Evolutionary conservation across 2,329 filamentous ascomycete species (phyloP), one percentile per base, ranked within the genome.

Genomic region (Mycosphaerella arachidis): DNA sequence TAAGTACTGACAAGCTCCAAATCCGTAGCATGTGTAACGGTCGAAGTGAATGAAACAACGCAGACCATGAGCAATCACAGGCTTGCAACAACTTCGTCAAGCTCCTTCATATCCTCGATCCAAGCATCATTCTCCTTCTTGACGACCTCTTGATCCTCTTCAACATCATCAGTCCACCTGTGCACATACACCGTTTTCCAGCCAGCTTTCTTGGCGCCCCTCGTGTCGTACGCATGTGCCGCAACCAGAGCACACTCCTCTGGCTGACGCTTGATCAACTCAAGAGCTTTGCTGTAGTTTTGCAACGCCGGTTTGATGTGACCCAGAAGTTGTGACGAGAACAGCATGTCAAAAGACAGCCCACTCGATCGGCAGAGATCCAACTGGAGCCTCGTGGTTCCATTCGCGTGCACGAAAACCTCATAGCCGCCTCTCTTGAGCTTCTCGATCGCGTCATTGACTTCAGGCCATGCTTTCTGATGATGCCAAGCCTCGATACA

Each of bases 371-470:
- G 71, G 1, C 70, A 71, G 2, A 85, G 73, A 65, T 85, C 80
- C 2, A 85, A 76, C 63, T 84, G 82, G 0, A 84, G 72, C 16
- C 82, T 76, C 1, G 79, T 81, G 0, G 81, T 84, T 0, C 82
- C 82, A 58, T 85, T 85, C 6, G 81, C 82, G 52, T 79, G 76
- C 4, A 84, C 82, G 55, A 82, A 79, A 0, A 79, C 67, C 35
- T 71, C 70, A 27, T 58, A 67, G 7, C 58, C 57, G n/a, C 59
- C 48, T 0, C 61, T 43, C 13, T 74, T 70, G 1, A 84, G 68
- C 0, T 65, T 65, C 1, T 70, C 56, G 1, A 84, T 71, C 0
- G 80, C 81, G 3, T 69, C 60, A 0, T 62, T 48, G 1, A 83
- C 79, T 55, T 85, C 82, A 0, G 78, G 76, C 82, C 82, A 85